Base-by-base conservation (phyloP, 2,329 filamentous ascomycete genomes). In the Cucurbitaria berberidis region DNA sequence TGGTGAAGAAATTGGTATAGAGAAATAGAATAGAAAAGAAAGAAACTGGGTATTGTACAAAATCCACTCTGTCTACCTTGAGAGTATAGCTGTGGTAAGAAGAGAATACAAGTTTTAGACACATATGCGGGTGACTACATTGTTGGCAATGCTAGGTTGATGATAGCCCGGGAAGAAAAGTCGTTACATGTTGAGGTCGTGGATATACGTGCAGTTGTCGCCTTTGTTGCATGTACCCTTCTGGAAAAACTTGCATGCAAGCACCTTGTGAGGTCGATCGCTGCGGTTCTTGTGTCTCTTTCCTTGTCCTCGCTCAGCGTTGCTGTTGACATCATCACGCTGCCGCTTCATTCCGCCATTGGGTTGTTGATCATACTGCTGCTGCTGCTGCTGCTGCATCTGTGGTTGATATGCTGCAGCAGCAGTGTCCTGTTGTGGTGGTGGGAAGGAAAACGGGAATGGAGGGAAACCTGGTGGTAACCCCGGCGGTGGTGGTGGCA, bases 211-310 rank as follows among this genome's bases (percentile, higher is more conserved):
- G 76, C 89, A 91, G 65, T 86, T 86, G 30, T 88, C 86, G 19
- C 89, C 89, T 69, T 90, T 87, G 6, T 84, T 85, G 74, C 89
- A 91, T 68, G 86, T 87, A 13, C 88, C 88, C 68, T 89, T 84
- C 52, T 84, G 81, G 80, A 81, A 91, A 72, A 90, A 91, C 18
- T 82, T 82, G 72, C 89, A 91, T 5, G 87, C 81, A 66, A 73
- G 60, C 6, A 76, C 69, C 48, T 75, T 76, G 59, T 75, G 72
- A 8, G 73, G 72, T 19, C 66, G 60, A n/a, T 67, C 57, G 21
- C 57, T 55, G 4, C 51, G 57, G 15, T 55, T 58, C 49, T 68
- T 71, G 47, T 62, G 64, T 45, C 62, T 64, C 51, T 67, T 89
- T 86, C 87, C 89, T 49, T 86, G 85, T 5, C 65, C 61, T 19